Evolutionary conservation across 192 early-diverging fungal species (phyloP).

Genomic region (Pilobolus umbonatus): DNA sequence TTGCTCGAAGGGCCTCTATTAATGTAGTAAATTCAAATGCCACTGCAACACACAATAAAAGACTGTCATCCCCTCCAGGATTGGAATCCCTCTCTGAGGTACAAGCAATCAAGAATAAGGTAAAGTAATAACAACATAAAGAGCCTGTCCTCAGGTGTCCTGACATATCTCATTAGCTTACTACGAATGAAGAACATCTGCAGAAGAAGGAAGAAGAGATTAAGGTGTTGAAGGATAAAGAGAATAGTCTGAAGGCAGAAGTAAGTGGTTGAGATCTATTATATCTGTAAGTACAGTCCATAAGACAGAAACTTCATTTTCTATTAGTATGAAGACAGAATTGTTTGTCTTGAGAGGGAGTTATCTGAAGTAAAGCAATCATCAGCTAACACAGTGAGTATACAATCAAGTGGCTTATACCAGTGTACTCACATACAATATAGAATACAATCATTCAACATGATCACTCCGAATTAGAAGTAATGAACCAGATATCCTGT

Average conservation of each 20-base stretch:
- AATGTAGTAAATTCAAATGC: background rate
- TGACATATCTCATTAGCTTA: background rate
- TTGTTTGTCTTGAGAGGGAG: background rate
- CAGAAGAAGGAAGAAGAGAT: conserved; percentile 12
- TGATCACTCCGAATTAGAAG: no score
- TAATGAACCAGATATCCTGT: no score
- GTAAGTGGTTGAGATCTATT: background rate
- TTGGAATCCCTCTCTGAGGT: conserved; percentile 1
- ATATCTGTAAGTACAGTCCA: background rate
- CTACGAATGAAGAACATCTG: background rate
- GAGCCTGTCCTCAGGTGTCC: background rate
- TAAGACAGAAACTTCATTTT: background rate
- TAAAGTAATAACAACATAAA: background rate
- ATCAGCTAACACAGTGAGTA: background rate
- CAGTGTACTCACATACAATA: no score
- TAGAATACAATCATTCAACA: no score
- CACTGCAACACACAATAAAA: background rate
- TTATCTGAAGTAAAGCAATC: background rate
- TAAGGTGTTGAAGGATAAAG: background rate
- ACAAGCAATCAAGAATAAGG: background rate
- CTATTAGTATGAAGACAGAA: background rate
- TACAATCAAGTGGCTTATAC: no score
- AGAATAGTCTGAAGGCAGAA: background rate
- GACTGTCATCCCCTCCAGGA: background rate
- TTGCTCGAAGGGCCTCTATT: conserved; percentile 1